Percentiles rank a stretch among this genome's conserved stretches.
Conservation (phyloP, 257 asterid species). For the Datura wrightii region DNA sequence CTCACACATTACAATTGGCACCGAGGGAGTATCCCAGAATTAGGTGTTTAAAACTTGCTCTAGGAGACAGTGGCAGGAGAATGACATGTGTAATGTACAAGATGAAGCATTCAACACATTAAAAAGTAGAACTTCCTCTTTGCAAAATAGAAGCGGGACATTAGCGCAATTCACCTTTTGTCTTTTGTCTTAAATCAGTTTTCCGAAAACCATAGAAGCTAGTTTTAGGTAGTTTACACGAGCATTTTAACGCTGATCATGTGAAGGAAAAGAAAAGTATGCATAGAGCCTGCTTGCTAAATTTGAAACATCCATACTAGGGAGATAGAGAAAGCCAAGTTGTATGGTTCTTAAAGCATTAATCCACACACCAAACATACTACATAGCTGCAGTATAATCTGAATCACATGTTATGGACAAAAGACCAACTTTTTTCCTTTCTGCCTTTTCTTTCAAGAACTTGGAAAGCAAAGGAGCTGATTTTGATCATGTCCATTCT, state of each 20-base stretch:
- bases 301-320: not conserved
- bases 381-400: not conserved
- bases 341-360: not conserved
- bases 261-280: not conserved
- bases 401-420: not conserved
- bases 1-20: not conserved
- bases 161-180: not conserved
- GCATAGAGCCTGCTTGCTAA: not conserved
- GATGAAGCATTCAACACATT: not conserved
- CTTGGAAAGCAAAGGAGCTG: not conserved
- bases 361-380: not conserved
- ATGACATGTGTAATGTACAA: not conserved
- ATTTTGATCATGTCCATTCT: not conserved
- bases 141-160: not conserved
- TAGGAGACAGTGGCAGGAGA: not conserved
- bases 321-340: not conserved
- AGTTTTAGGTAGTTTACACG: not conserved
- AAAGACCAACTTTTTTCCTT: not conserved
- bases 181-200: not conserved
- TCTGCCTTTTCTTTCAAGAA: constrained; percentile 3
- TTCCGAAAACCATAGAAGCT: not conserved
- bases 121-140: not conserved
- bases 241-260: not conserved
- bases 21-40: not conserved
- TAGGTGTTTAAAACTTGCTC: not conserved